Base-by-base conservation (phyloP, 179 eudicot species). In the Corrigiola litoralis region DNA sequence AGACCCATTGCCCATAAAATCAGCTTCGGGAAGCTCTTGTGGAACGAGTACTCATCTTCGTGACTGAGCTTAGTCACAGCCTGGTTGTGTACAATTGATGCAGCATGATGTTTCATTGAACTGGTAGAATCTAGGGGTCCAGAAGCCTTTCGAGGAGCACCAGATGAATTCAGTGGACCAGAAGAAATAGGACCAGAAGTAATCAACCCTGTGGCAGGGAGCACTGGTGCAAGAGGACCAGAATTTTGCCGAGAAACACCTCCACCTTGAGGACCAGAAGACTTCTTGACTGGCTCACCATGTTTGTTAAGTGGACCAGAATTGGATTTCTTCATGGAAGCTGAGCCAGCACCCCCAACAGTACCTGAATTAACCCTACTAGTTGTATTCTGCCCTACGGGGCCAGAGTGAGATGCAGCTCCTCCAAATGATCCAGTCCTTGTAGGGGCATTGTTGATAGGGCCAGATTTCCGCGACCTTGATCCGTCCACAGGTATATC, bases 251-350 rank as follows among this genome's bases (percentile, higher is more conserved):
- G 81, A 40, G 90, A 82, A 50, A 58, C 73, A 28, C 85, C 87
- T 41, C 94, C 95, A 46, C 92, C 79, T 64, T 88, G 96, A 49
- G 97, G 96, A 14, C 97, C 97, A 4, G 97, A 91, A 14, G 94
- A 86, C 71, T 86, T 91, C 63, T 89, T 91, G 20, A 91, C 74
- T 0, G 96, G 95, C 55, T 91, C 97, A 6, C 97, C 97, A 21
- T 91, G 97, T 69, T 85, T 88, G 73, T 88, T 91, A 2, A 91
- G 85, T 23, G 97, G 97, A 16, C 97, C 97, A 54, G 97, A 91
- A 69, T 81, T 91, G 13, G 91, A 75, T 62, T 91, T 91, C 73
- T 91, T 88, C 56, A 90, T 14, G 33, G 96, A 84, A 44, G 74
- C 69, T 21, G 94, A 88, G 11, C 87, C 82, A 46, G 88, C 66